A percentile compares a stretch with the other conserved stretches of the same genome.
These are phyloP conservation scores for Herpetomonas muscarum DNA, from an alignment of 208 protist genomes.

Conservation along the genomic window DNA sequence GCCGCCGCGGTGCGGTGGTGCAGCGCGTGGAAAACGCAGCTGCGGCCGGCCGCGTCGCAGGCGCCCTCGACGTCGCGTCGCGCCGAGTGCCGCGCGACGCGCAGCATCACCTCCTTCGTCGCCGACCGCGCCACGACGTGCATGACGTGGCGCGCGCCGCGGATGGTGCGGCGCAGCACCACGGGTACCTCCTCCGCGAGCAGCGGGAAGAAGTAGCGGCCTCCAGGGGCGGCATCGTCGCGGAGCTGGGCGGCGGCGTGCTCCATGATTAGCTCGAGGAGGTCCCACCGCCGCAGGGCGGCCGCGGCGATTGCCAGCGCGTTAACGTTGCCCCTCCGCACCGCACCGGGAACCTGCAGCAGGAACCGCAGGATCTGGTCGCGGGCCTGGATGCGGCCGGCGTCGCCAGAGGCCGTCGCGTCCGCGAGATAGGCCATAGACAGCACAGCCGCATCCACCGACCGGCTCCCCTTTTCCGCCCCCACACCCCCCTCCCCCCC, in stretches of 20 bases:
- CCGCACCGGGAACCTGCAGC: constrained; percentile 33
- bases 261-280: constrained; percentile 44
- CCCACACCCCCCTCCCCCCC: too few species aligned
- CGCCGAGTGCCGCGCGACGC: constrained; percentile 43
- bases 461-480: too few species aligned
- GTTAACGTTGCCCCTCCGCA: constrained; percentile 55
- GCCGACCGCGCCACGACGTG: constrained; percentile 48
- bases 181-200: constrained; percentile 46
- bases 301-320: constrained; percentile 42
- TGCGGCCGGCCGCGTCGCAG: constrained; percentile 51
- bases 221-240: background rate
- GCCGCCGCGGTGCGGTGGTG: constrained; percentile 26
- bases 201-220: constrained; percentile 48
- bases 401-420: constrained; percentile 17
- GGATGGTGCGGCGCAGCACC: constrained; percentile 39
- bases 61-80: constrained; percentile 57
- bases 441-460: constrained; percentile 45
- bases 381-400: constrained; percentile 16
- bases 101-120: constrained; percentile 42
- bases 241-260: constrained; percentile 20
- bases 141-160: constrained; percentile 57
- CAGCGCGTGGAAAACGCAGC: constrained; percentile 58
- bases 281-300: constrained; percentile 37
- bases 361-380: constrained; percentile 50
- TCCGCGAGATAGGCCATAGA: constrained; percentile 40